A percentile compares a stretch with the other conserved stretches of the same genome.
These are phyloP conservation scores for Candida khao-thaluensis DNA, from an alignment of 805 yeast species.

Conservation along the genomic window DNA sequence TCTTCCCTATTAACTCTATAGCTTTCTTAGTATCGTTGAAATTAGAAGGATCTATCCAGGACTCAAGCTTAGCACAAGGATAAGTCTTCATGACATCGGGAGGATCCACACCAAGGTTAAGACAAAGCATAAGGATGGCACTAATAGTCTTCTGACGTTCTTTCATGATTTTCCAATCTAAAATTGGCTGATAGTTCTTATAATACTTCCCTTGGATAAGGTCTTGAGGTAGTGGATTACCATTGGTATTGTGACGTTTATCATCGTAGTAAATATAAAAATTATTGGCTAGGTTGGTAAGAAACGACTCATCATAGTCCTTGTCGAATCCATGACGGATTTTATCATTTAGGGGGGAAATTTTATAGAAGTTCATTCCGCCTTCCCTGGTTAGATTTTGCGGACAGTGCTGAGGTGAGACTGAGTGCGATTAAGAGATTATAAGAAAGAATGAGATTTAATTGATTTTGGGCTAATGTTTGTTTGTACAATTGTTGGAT, in stretches of 20 bases:
- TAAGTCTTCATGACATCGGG: constrained; percentile 92
- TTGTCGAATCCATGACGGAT: constrained; percentile 67
- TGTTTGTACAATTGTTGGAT: too few species aligned
- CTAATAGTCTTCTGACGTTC: constrained; percentile 90
- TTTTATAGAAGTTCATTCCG: constrained; percentile 5
- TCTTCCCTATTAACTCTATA: constrained; percentile 85
- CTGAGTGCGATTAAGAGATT: too few species aligned
- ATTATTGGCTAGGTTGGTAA: constrained; percentile 57
- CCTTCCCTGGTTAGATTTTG: too few species aligned
- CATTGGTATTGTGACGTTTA: constrained; percentile 88
- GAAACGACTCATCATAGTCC: constrained; percentile 57
- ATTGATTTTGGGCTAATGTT: too few species aligned
- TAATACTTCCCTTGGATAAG: constrained; percentile 43
- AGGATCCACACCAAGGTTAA: constrained; percentile 94
- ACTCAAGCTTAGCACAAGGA: constrained; percentile 88
- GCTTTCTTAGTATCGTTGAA: constrained; percentile 87
- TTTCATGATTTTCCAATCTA: constrained; percentile 89
- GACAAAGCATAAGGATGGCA: constrained; percentile 87
- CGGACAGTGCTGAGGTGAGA: not conserved
- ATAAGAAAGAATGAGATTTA: too few species aligned
- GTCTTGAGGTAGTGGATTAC: constrained; percentile 66
- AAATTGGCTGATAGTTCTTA: constrained; percentile 63
- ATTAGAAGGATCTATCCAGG: constrained; percentile 88
- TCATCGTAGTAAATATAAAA: constrained; percentile 86
- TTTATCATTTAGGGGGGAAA: constrained; percentile 47